Evolutionary conservation across 23 red algal species (phyloP).

Genomic region (Rhodosorus marinus): DNA sequence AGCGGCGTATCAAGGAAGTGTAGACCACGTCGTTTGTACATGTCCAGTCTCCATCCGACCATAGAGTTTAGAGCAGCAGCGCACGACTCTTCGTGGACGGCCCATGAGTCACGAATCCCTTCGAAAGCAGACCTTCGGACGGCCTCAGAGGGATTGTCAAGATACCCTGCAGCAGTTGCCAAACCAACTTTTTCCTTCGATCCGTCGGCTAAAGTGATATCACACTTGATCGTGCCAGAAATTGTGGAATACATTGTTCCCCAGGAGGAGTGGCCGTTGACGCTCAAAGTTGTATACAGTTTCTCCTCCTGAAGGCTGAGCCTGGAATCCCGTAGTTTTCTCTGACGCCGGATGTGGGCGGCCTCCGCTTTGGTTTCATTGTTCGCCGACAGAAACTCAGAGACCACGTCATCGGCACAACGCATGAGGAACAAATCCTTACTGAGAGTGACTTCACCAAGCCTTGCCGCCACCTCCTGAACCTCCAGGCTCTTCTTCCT

Average conservation of each 20-base stretch:
- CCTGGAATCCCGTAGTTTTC: conserved; percentile 24
- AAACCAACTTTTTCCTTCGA: conserved; percentile 25
- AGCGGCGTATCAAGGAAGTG: conserved; percentile 29
- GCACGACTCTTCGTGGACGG: conserved; percentile 35
- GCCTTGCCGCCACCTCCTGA: conserved; percentile 9
- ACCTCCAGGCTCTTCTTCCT: conserved; percentile 26
- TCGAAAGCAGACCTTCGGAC: conserved; percentile 21
- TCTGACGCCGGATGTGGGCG: conserved; percentile 14
- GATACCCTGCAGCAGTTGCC: conserved; percentile 33
- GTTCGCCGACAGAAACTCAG: conserved; percentile 16
- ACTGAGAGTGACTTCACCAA: conserved; percentile 8
- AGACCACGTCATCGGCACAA: conserved; percentile 20
- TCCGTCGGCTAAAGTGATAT: conserved; percentile 12
- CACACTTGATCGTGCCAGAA: conserved; percentile 14
- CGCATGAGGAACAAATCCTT: conserved; percentile 32
- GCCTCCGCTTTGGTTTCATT: conserved; percentile 13
- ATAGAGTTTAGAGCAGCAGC: conserved; percentile 49
- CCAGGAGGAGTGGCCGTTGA: conserved; percentile 44
- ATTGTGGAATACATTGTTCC: conserved; percentile 44
- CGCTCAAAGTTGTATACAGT: conserved; percentile 20
- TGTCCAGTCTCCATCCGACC: conserved; percentile 33
- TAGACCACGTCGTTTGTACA: conserved; percentile 19
- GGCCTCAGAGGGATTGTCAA: conserved; percentile 20
- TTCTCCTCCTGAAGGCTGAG: conserved; percentile 47
- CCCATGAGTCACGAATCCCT: conserved; percentile 45